Conservation (phyloP, 345 rosid genomes). For the Lepidium africanum region DNA sequence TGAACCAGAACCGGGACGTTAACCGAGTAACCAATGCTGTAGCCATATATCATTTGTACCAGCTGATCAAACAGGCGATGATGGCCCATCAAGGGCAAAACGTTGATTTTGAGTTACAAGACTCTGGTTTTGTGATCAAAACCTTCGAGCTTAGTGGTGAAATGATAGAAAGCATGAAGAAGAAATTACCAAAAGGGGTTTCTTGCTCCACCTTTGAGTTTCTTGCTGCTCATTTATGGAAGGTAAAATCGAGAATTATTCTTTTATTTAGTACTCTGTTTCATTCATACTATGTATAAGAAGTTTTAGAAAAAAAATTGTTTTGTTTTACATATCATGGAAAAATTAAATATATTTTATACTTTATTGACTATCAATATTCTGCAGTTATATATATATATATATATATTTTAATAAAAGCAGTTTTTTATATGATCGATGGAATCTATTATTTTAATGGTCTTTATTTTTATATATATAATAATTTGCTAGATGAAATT, state of each 20-base stretch:
- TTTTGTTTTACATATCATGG: too few relatives aligned
- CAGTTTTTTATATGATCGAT: too few relatives aligned
- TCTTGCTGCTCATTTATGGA: constrained; percentile 65
- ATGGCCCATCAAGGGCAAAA: constrained; percentile 13
- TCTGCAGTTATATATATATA: too few relatives aligned
- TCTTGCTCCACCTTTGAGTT: constrained; percentile 51
- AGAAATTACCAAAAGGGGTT: constrained; percentile 26
- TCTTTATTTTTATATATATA: too few relatives aligned
- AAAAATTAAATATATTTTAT: too few relatives aligned
- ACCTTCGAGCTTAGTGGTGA: constrained; percentile 41
- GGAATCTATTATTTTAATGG: too few relatives aligned
- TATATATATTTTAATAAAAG: too few relatives aligned
- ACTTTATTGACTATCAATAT: too few relatives aligned
- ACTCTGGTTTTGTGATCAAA: constrained; percentile 32
- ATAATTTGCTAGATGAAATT: too few relatives aligned
- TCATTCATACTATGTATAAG: too few relatives aligned
- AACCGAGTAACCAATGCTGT: constrained; percentile 28
- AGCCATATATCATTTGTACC: constrained; percentile 61
- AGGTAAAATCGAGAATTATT: constrained; percentile 25
- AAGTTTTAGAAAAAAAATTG: too few relatives aligned
- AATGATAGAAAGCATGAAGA: constrained; percentile 42
- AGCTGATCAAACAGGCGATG: constrained; percentile 43
- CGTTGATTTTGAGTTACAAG: not conserved
- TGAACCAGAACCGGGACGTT: not conserved
- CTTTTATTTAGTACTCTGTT: not conserved